Conservation (phyloP, 2,329 filamentous ascomycete genomes). For the Venturia carpophila region DNA sequence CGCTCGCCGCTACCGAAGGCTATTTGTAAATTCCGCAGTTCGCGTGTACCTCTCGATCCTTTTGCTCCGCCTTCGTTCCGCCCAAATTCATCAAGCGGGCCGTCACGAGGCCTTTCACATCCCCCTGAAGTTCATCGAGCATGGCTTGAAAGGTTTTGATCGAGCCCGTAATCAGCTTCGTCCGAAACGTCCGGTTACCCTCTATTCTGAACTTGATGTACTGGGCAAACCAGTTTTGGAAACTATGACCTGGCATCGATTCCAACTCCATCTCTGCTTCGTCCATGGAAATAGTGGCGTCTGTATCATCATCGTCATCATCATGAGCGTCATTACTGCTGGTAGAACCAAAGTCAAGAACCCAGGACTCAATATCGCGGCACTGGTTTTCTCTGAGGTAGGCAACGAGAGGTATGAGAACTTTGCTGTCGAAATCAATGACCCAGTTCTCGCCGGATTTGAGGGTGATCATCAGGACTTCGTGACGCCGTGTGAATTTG, state of each 20-base stretch:
- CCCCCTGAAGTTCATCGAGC: background rate
- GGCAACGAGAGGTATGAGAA: background rate
- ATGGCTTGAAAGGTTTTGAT: background rate
- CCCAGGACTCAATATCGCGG: background rate
- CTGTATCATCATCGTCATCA: background rate
- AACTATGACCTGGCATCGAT: background rate
- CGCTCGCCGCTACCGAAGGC: background rate
- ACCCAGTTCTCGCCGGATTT: slow-evolving; percentile 5
- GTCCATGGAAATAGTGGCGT: background rate
- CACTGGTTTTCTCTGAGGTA: background rate
- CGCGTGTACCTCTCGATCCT: background rate
- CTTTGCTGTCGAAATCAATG: background rate
- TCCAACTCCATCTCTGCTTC: background rate
- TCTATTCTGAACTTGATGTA: background rate
- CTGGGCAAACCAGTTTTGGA: background rate
- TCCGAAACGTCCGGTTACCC: background rate
- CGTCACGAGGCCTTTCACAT: background rate
- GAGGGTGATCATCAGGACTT: slow-evolving; percentile 3
- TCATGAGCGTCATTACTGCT: background rate
- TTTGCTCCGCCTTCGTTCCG: background rate
- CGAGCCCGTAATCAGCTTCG: background rate
- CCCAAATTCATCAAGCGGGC: background rate
- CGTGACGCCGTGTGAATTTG: background rate
- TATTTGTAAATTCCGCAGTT: background rate
- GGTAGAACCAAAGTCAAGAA: background rate